Percentiles rank a stretch among this genome's conserved stretches.
Conservation (phyloP, 768 basidiomycete species). For the Pholiota conissans region DNA sequence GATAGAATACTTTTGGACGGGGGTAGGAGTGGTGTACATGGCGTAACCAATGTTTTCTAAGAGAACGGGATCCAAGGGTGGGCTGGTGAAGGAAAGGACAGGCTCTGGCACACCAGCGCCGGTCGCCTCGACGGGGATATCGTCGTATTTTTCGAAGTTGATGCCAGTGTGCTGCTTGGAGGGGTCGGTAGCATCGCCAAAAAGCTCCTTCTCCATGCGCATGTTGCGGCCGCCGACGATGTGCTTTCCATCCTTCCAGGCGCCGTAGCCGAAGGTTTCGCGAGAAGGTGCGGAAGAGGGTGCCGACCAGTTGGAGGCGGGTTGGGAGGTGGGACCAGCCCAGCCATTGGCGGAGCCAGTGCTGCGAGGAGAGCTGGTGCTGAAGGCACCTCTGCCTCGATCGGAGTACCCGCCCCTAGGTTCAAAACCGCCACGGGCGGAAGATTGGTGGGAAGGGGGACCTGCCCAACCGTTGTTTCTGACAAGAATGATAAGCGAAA, state of each 20-base stretch:
- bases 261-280: constrained; percentile 62
- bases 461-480: constrained; percentile 71
- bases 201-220: constrained; percentile 95
- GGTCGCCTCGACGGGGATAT: constrained; percentile 98
- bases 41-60: constrained; percentile 94
- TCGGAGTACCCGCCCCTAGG: constrained; percentile 38
- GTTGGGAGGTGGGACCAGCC: constrained; percentile 34
- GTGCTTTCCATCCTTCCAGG: constrained; percentile 91
- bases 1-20: constrained; percentile 99
- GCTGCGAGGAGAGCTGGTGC: constrained; percentile 40
- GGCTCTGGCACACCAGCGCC: constrained; percentile 98
- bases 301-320: constrained; percentile 40
- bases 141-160: constrained; percentile 99
- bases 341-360: constrained; percentile 40
- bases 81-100: constrained; percentile 79
- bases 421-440: constrained; percentile 45
- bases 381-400: constrained; percentile 39
- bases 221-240: constrained; percentile 79
- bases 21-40: constrained; percentile 93
- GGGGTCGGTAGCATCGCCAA: constrained; percentile 83
- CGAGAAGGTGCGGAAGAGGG: constrained; percentile 28
- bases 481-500: constrained; percentile 9
- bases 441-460: constrained; percentile 61
- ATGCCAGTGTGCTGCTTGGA: constrained; percentile 94
- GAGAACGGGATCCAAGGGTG: constrained; percentile 90